Conservation (phyloP, 176 grass and related monocot species). For the Pharus latifolius region DNA sequence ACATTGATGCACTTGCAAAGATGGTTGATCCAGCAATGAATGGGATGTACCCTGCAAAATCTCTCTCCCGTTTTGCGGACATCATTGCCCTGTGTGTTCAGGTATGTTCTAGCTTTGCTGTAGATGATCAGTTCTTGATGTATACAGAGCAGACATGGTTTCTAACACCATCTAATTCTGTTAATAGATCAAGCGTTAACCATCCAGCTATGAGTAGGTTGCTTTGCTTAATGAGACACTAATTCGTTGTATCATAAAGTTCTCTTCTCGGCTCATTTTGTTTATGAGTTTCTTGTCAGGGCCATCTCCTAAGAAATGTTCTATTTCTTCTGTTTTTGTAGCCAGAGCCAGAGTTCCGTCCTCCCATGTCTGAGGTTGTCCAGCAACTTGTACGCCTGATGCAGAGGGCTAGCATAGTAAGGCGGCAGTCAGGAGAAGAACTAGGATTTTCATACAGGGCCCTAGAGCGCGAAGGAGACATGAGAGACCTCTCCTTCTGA, state of each 20-base stretch:
- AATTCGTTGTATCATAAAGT: background rate
- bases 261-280: background rate
- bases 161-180: background rate
- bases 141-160: background rate
- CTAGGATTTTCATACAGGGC: conserved; percentile 78
- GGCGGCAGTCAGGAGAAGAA: conserved; percentile 84
- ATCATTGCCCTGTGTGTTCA: conserved; percentile 95
- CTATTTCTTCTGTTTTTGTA: conserved; percentile 24
- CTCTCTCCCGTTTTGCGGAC: conserved; percentile 87
- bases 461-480: conserved; percentile 49
- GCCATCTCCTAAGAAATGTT: background rate
- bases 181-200: background rate
- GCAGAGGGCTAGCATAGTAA: conserved; percentile 79
- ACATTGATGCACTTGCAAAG: conserved; percentile 90
- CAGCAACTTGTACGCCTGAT: conserved; percentile 83
- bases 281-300: background rate
- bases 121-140: background rate
- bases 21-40: conserved; percentile 96
- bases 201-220: background rate
- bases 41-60: conserved; percentile 98
- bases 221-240: background rate
- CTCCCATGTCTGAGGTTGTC: conserved; percentile 95
- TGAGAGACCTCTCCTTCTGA: conserved; percentile 62
- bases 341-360: conserved; percentile 89
- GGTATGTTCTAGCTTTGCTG: conserved; percentile 34